phyloP scores from a whole-genome alignment of 225 moss, liverwort and hornwort genomes.

The Pseudisothecium myosuroides region DNA sequence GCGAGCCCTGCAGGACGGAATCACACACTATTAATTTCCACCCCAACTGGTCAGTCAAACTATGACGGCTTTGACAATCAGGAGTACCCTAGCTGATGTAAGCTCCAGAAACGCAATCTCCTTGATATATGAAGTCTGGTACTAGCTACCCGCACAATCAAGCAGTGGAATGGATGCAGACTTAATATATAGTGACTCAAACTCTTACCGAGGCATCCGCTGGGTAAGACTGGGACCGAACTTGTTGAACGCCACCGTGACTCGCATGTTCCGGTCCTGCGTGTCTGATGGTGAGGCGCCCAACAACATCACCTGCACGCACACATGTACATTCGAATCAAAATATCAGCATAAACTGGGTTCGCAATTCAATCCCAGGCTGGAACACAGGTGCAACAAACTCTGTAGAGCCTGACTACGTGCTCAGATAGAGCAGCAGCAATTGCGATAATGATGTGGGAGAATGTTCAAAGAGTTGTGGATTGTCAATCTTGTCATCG shows the following conservation, averaged over 20 bases:
- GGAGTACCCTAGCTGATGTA: neutral
- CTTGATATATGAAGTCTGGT: neutral
- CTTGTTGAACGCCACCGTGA: constrained; percentile 29
- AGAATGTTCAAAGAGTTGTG: neutral
- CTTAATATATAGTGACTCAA: too few relatives aligned
- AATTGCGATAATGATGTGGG: neutral
- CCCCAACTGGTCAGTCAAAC: neutral
- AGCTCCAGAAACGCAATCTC: neutral
- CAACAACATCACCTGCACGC: constrained; percentile 22
- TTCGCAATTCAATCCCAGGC: neutral
- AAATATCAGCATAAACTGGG: neutral
- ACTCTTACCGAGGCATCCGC: constrained; percentile 23
- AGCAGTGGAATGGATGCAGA: neutral
- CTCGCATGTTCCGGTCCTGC: constrained; percentile 2
- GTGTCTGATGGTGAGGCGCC: neutral
- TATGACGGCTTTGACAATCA: neutral
- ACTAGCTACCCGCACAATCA: neutral
- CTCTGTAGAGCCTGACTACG: too few relatives aligned
- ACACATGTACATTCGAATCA: neutral
- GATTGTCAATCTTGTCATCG: neutral
- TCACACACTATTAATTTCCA: too few relatives aligned
- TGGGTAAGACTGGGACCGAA: constrained; percentile 22
- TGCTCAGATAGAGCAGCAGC: neutral
- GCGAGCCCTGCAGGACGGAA: neutral
- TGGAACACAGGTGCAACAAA: too few relatives aligned